Percentiles rank a stretch among this genome's conserved stretches.
Evolutionary conservation across 2,329 filamentous ascomycete species (phyloP).

Genomic region (Colletotrichum sp.): DNA sequence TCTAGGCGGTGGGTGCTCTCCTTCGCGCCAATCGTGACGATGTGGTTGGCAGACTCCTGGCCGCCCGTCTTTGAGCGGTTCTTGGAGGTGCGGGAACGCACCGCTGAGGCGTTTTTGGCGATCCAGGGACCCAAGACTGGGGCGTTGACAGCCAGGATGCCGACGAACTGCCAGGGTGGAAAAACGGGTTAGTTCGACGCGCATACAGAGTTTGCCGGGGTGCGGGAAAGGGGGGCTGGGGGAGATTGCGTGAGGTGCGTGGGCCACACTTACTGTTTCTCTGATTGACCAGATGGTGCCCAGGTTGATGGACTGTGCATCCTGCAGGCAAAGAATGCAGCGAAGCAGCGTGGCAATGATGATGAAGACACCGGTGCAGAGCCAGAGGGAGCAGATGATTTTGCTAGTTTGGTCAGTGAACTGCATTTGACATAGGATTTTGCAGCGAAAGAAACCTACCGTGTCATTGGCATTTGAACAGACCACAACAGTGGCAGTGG

Average conservation of each 20-base stretch:
- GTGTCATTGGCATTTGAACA: slow-evolving; percentile 23
- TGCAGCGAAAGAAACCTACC: slow-evolving; percentile 3
- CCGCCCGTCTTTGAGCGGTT: not conserved
- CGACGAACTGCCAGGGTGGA: slow-evolving; percentile 23
- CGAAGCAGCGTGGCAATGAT: slow-evolving; percentile 29
- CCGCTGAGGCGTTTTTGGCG: slow-evolving; percentile 18
- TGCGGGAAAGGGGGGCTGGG: not conserved
- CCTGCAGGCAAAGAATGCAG: slow-evolving; percentile 23
- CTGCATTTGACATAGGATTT: not conserved
- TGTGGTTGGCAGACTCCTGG: slow-evolving; percentile 10
- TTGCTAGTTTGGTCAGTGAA: slow-evolving; percentile 20
- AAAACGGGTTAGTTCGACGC: not conserved
- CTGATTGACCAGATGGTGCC: slow-evolving; percentile 31
- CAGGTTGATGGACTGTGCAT: slow-evolving; percentile 25
- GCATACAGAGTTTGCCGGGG: not conserved
- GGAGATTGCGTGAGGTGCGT: not conserved
- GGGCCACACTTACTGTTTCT: slow-evolving; percentile 25
- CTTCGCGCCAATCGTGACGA: slow-evolving; percentile 25
- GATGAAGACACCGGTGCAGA: slow-evolving; percentile 30
- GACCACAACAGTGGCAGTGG: slow-evolving; percentile 27
- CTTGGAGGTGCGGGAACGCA: slow-evolving; percentile 15
- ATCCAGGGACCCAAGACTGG: slow-evolving; percentile 29
- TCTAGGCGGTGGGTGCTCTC: slow-evolving; percentile 19
- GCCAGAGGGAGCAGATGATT: slow-evolving; percentile 27
- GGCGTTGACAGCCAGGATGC: slow-evolving; percentile 26